A percentile compares a stretch with the other conserved stretches of the same genome.
Evolutionary conservation across 176 grass and related monocot genomes (phyloP).

Genomic region (Musa schizocarpa): DNA sequence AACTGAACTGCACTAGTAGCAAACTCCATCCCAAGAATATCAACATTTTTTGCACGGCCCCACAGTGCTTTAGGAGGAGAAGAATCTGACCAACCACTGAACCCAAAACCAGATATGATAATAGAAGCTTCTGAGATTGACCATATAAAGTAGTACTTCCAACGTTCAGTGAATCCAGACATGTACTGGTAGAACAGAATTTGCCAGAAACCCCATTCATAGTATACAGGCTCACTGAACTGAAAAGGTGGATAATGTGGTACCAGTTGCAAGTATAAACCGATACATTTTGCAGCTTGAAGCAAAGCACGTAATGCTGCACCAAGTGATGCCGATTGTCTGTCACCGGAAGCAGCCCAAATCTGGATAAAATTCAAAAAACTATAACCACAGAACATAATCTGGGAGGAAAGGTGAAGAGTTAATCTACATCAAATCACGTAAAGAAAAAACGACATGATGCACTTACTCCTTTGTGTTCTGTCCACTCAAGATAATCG

Average conservation of each 20-base stretch:
- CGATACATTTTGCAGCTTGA: slow-evolving; percentile 86
- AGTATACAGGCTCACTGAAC: slow-evolving; percentile 71
- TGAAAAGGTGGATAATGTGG: slow-evolving; percentile 67
- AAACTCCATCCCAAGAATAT: slow-evolving; percentile 88
- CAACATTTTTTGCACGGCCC: slow-evolving; percentile 96
- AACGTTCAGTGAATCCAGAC: slow-evolving; percentile 93
- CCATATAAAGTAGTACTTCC: slow-evolving; percentile 99
- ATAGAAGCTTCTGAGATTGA: slow-evolving; percentile 85
- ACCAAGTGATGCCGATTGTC: slow-evolving; percentile 48
- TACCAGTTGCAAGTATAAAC: slow-evolving; percentile 66
- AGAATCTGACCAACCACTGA: slow-evolving; percentile 68
- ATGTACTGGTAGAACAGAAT: slow-evolving; percentile 88
- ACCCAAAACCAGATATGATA: slow-evolving; percentile 81
- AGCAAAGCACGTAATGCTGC: slow-evolving; percentile 65
- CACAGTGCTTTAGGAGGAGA: slow-evolving; percentile 59
- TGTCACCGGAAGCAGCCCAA: slow-evolving; percentile 43
- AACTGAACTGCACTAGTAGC: slow-evolving; percentile 69
- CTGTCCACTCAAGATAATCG: slow-evolving; percentile 55
- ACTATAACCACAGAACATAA: not conserved
- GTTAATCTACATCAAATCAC: not conserved
- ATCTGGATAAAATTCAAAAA: slow-evolving; percentile 32
- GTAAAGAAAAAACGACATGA: not conserved
- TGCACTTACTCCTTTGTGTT: slow-evolving; percentile 33
- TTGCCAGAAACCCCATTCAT: slow-evolving; percentile 85
- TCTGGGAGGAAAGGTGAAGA: slow-evolving; percentile 31